Base-by-base conservation (phyloP, 1,139 yeast species). In the Groenewaldozyma sp. region DNA sequence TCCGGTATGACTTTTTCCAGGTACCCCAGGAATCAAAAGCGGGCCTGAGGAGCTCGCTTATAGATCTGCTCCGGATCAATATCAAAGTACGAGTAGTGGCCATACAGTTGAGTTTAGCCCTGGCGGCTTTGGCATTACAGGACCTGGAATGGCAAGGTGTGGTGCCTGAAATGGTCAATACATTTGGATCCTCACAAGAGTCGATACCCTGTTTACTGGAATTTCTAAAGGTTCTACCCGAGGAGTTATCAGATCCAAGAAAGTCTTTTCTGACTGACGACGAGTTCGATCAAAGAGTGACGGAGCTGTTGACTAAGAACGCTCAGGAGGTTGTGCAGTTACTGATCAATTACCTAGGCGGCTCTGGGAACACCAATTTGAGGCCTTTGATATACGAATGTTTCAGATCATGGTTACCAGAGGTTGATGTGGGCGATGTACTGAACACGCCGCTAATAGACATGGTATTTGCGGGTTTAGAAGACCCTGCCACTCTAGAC, bases 371-470 rank as follows among this genome's bases (percentile, higher is more conserved):
- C 9, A 40, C 52, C 18, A 52, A 58, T 34, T 7, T 7, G 10
- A 59, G 48, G 45, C 55, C 44, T 38, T 63, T 77, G 37, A 69
- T 87, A 11, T 70, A 88, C 46, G 81, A 77, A 48, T 83, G 95
- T 59, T 68, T 91, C 46, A 79, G 80, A 52, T 81, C 94, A 24
- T 91, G 98, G 98, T 76, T 91, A 43, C 74, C 73, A 48, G 98
- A 91, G 57, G 75, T 86, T 38, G 83, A 91, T 2, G 70, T 86
- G 28, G 80, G 75, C 40, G 70, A 75, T 39, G 66, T 88, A 26
- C 61, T 86, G 37, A 67, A 74, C 14, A 73, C 82, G 28, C 71
- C 78, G 16, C 63, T 91, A 37, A 74, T 88, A 21, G 67, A 73
- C 11, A 63, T 87, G 41, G 73, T 88, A 21, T 83, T 87, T 57